Evolutionary conservation across 345 rosid species (phyloP).

Genomic region (Rhizophora apiculata): DNA sequence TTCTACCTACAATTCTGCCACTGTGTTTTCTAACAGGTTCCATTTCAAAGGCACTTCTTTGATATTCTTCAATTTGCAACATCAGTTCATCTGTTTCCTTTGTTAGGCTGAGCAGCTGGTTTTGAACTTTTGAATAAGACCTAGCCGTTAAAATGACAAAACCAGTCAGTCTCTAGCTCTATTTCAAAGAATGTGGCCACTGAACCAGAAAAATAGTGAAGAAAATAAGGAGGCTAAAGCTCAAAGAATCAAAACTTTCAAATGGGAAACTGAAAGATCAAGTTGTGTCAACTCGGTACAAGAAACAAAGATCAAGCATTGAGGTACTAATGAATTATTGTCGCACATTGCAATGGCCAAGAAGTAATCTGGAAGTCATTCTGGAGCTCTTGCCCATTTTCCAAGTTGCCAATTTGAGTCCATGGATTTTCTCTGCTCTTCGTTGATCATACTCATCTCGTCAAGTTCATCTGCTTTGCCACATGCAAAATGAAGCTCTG

Average conservation of each 20-base stretch:
- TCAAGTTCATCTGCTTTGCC: conserved; percentile 32
- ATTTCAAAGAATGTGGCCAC: no score
- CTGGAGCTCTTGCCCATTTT: conserved; percentile 16
- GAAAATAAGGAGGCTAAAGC: no score
- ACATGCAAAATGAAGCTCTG: conserved; percentile 39
- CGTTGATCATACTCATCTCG: conserved; percentile 38
- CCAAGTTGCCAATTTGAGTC: conserved; percentile 30
- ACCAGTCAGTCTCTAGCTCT: neutral
- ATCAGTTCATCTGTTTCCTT: conserved; percentile 35
- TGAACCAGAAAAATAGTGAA: no score
- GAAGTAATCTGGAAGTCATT: conserved; percentile 42
- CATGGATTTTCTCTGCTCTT: conserved; percentile 44
- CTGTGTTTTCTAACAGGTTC: conserved; percentile 21
- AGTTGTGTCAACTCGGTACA: no score
- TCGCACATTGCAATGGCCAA: neutral
- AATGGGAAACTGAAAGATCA: no score
- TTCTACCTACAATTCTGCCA: conserved; percentile 23
- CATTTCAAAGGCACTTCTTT: conserved; percentile 16
- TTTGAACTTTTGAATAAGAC: conserved; percentile 33
- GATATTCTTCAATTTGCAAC: conserved; percentile 30
- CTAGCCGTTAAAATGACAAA: neutral
- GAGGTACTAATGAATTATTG: no score
- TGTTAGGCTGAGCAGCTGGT: conserved; percentile 26
- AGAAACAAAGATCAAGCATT: no score
- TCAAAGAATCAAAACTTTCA: no score